Evolutionary conservation across 2,329 filamentous ascomycete species (phyloP).

Genomic region (Aspergillus neotritici): DNA sequence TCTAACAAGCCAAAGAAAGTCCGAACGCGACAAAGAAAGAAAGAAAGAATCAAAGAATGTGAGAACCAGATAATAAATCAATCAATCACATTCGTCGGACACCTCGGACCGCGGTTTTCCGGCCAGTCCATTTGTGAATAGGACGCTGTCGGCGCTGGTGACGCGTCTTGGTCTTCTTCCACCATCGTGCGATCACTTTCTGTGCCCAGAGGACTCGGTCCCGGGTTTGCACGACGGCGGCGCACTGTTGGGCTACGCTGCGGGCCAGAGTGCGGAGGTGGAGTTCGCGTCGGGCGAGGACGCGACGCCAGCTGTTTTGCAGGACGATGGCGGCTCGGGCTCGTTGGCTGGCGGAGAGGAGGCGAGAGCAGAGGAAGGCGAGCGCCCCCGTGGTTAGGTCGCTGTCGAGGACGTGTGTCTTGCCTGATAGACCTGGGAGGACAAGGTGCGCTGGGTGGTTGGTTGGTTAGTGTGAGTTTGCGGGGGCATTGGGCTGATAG

Average conservation of each 20-base stretch:
- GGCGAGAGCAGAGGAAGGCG: slow-evolving; percentile 54
- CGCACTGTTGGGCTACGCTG: slow-evolving; percentile 36
- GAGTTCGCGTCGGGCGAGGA: slow-evolving; percentile 13
- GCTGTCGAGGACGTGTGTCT: slow-evolving; percentile 45
- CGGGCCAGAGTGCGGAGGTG: slow-evolving; percentile 19
- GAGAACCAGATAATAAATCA: too few species aligned
- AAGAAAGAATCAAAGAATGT: too few species aligned
- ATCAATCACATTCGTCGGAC: too few species aligned
- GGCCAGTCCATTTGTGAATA: too few species aligned
- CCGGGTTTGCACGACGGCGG: slow-evolving; percentile 42
- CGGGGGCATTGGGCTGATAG: neutral
- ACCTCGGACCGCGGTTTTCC: too few species aligned
- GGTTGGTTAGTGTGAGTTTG: slow-evolving; percentile 4
- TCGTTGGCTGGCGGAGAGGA: slow-evolving; percentile 47
- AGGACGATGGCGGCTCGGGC: slow-evolving; percentile 49
- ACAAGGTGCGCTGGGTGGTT: slow-evolving; percentile 42
- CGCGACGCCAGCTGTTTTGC: slow-evolving; percentile 48
- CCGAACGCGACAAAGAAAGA: too few species aligned
- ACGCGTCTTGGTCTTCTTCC: slow-evolving; percentile 22
- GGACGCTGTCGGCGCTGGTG: slow-evolving; percentile 8
- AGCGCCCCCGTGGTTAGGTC: slow-evolving; percentile 54
- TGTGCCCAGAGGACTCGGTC: slow-evolving; percentile 39
- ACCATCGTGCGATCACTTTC: slow-evolving; percentile 30
- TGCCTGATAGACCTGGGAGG: slow-evolving; percentile 19
- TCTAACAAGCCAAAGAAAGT: too few species aligned